Evolutionary conservation across 306 rosid species (phyloP), one percentile per base, ranked within the genome.

Genomic region (Ochetophila trinervis): DNA sequence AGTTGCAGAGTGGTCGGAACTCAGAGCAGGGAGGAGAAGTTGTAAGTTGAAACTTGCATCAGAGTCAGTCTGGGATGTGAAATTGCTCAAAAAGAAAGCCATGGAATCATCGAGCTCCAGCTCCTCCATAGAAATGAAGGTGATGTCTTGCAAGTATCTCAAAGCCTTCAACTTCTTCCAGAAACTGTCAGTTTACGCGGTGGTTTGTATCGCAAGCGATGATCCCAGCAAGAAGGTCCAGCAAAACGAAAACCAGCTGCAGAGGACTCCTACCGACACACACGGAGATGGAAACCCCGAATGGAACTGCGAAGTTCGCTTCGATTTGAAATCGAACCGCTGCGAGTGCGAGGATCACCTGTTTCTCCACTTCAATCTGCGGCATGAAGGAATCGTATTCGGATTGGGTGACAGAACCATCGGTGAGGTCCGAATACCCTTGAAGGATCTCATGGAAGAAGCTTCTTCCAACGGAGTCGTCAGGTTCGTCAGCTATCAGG

Each of bases 91-190:
- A 27, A 27, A 27, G 32, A 4, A 1, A 4, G 32, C 3, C 32
- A 27, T 27, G 32, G 32, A 27, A 27, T 27, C 32, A 27, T 27
- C 32, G 32, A 27, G 32, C 32, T 27, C 32, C 3, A 27, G 32
- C 32, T 13, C 44, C 27, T 62, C 54, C 53, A 69, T 81, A 4
- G 74, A 81, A 50, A 53, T 84, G 2, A 81, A 73, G 65, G 30
- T 84, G 1, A 62, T 74, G 7, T 84, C 78, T 9, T 78, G 89
- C 74, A 69, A 70, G 58, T 64, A 76, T 12, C 40, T 84, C 0
- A 67, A 11, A 47, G 66, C 77, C 3, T 84, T 84, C 86, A 84
- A 84, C 61, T 84, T 84, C 64, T 84, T 84, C 34, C 86, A 84
- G 75, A 84, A 84, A 56, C 86, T 84, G 50, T 75, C 84, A 4